A percentile compares a stretch with the other conserved stretches of the same genome.
These are phyloP conservation scores for Scutellaria baicalensis DNA, from an alignment of 257 asterid species.

Conservation along the genomic window DNA sequence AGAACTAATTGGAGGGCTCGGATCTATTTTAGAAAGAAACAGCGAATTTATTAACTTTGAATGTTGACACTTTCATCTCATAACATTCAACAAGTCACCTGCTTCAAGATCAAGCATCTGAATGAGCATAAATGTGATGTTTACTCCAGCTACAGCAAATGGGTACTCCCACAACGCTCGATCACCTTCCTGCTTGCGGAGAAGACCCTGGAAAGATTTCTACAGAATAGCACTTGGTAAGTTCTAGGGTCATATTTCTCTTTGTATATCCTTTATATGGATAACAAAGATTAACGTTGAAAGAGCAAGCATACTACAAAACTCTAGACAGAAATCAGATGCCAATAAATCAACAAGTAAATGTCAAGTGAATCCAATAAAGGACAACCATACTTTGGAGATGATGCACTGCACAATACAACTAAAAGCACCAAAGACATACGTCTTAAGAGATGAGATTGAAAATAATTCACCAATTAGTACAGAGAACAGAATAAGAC, in stretches of 20 bases:
- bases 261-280: not conserved
- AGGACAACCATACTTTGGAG: not conserved
- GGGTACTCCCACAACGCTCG: constrained; percentile 98
- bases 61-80: not conserved
- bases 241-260: constrained; percentile 2
- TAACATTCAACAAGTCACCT: constrained; percentile 33
- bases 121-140: constrained; percentile 95
- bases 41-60: not conserved
- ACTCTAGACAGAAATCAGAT: not conserved
- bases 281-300: not conserved
- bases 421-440: not conserved
- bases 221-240: constrained; percentile 23
- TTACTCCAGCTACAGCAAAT: constrained; percentile 99
- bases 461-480: not conserved
- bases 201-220: constrained; percentile 98
- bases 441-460: not conserved
- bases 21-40: not conserved
- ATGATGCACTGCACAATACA: not conserved
- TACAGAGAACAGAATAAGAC: not conserved
- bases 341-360: not conserved
- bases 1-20: not conserved
- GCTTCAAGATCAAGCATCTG: constrained; percentile 99
- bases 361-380: not conserved
- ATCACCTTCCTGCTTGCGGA: constrained; percentile 89
- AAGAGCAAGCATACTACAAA: not conserved